A percentile compares a stretch with the other conserved stretches of the same genome.
phyloP scores from a whole-genome alignment of 1,284 basidiomycete species.

The Tilletia horrida region DNA sequence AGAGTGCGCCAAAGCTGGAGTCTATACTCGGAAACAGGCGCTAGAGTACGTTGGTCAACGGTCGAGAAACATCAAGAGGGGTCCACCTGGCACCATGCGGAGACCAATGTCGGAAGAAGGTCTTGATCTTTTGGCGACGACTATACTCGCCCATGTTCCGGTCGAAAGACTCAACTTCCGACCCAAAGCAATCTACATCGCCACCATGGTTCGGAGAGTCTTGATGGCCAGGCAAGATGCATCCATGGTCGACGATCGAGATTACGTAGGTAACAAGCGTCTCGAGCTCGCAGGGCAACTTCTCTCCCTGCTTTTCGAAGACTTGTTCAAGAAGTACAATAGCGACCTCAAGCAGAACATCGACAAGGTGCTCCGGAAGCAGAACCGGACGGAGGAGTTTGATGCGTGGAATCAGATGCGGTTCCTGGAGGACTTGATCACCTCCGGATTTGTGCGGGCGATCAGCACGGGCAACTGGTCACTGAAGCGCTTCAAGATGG shows the following conservation, averaged over 20 bases:
- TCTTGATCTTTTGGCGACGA: constrained; percentile 89
- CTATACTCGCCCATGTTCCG: constrained; percentile 94
- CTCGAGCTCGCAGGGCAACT: constrained; percentile 96
- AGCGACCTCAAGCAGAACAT: constrained; percentile 91
- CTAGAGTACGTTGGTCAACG: constrained; percentile 85
- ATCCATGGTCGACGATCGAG: constrained; percentile 95
- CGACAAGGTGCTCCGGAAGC: constrained; percentile 97
- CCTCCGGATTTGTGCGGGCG: constrained; percentile 90
- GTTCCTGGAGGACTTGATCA: constrained; percentile 81
- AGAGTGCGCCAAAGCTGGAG: constrained; percentile 66
- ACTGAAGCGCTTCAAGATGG: constrained; percentile 99
- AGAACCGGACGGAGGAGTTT: constrained; percentile 88
- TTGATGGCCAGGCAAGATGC: constrained; percentile 95
- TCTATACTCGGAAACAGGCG: constrained; percentile 90
- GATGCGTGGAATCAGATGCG: constrained; percentile 93
- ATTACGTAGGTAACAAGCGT: constrained; percentile 99
- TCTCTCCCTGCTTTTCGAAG: constrained; percentile 89
- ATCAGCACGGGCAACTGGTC: constrained; percentile 99
- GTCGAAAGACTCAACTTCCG: constrained; percentile 86
- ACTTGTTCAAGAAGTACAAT: constrained; percentile 98
- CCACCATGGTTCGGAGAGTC: constrained; percentile 94
- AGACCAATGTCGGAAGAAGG: constrained; percentile 90
- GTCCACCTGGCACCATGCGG: constrained; percentile 60
- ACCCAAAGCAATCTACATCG: constrained; percentile 94
- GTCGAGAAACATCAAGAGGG: constrained; percentile 8